Base-by-base conservation (phyloP, 192 early-diverging fungal species). In the Linnemannia schmuckeri region DNA sequence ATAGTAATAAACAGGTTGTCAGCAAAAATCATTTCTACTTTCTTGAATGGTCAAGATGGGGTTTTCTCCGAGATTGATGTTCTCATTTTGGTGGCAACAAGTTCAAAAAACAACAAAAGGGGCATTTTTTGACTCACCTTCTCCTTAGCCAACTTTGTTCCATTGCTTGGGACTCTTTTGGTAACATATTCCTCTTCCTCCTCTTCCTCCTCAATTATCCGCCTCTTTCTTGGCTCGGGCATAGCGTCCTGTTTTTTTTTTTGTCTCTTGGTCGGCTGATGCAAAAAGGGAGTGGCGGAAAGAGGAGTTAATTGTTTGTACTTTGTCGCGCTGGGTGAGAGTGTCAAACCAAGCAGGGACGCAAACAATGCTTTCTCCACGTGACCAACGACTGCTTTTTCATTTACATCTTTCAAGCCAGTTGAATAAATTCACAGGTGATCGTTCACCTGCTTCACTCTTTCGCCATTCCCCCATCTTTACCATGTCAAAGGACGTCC, bases 401-500 rank as follows among this genome's bases (percentile, higher is more conserved):
- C 41, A 22, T 74, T 33, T n/a, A 12, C 44, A 3, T n/a, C 70
- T n/a, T 15, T 38, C 37, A 22, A 37, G 7, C 44, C 10, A 8
- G 37, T 24, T 35, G 38, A 33, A n/a, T 15, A 8, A 52, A 55
- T 12, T 44, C 42, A 5, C 9, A 18, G 55, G 1, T 57, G 55
- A 57, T 57, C 55, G 22, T 73, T n/a, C 12, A 49, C 73, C 1
- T 22, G 3, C 35, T 33, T 22, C 40, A 24, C 2, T n/a, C 61
- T 42, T 38, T 57, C 20, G 8, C 57, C 38, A 38, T n/a, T 72
- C 71, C 52, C 40, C 24, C 63, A 4, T 20, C 20, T 10, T 24
- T 18, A 24, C 37, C 35, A 87, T 87, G 84, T 87, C 84, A 72
- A 87, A 87, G 74, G 84, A 87, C 47, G 84, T 87, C 47, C 84